Evolutionary conservation across 495 filamentous ascomycete species (phyloP).

Genomic region (Hypoxylon cercidicola): DNA sequence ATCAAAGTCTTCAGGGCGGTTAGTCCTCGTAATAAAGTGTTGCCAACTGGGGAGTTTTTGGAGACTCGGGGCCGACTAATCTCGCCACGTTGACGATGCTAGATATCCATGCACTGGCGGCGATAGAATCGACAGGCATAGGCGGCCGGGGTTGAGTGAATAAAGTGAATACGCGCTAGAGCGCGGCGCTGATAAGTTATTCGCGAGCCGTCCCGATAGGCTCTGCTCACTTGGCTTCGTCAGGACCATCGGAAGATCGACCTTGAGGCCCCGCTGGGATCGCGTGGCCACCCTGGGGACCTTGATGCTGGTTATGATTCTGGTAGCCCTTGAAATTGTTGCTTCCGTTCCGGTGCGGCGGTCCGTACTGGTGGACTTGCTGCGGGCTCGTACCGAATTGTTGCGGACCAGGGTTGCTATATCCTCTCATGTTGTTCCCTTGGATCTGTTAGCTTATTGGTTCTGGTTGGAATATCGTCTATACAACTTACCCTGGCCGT

Average conservation of each 20-base stretch:
- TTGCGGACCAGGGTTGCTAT: constrained; percentile 68
- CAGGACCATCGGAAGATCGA: constrained; percentile 46
- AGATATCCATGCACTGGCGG: constrained; percentile 32
- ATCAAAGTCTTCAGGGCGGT: constrained; percentile 24
- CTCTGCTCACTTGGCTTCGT: constrained; percentile 49
- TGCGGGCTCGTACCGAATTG: constrained; percentile 72
- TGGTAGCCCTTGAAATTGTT: constrained; percentile 62
- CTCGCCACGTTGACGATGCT: constrained; percentile 26
- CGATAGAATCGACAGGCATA: constrained; percentile 26
- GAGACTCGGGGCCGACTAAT: constrained; percentile 23
- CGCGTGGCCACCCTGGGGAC: constrained; percentile 38
- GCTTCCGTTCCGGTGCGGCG: constrained; percentile 66
- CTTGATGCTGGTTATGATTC: constrained; percentile 61
- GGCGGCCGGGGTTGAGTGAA: constrained; percentile 34
- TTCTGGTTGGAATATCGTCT: constrained; percentile 26
- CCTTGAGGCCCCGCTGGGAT: constrained; percentile 43
- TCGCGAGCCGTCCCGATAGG: constrained; percentile 27
- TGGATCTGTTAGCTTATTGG: constrained; percentile 47
- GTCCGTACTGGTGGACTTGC: constrained; percentile 70
- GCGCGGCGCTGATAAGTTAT: constrained; percentile 45
- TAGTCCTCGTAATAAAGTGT: constrained; percentile 32
- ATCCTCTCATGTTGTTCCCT: constrained; percentile 70
- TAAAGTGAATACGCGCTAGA: constrained; percentile 42
- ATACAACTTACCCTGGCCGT: constrained; percentile 74
- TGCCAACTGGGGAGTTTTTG: constrained; percentile 19